Evolutionary conservation across 257 asterid species (phyloP).

Genomic region (Solanum acaule): DNA sequence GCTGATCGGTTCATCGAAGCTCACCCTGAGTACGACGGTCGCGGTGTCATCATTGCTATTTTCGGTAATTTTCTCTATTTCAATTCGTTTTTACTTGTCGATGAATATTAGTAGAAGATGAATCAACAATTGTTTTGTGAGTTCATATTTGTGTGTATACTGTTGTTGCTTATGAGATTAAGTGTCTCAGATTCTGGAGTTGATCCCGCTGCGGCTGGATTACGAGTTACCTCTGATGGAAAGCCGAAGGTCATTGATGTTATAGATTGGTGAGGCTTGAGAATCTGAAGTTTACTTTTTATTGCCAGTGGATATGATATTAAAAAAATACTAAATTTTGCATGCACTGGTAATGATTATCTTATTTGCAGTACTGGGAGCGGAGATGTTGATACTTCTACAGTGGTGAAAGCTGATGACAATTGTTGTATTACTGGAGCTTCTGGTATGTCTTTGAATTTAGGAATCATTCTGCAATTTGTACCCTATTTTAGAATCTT

Average conservation of each 20-base stretch:
- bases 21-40: slow-evolving; percentile 79
- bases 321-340: background rate
- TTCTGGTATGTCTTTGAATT: slow-evolving; percentile 47
- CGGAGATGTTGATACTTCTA: slow-evolving; percentile 89
- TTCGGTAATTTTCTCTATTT: slow-evolving; percentile 41
- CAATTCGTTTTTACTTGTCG: background rate
- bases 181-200: slow-evolving; percentile 77
- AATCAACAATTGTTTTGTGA: background rate
- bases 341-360: background rate
- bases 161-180: background rate
- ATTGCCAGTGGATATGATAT: background rate
- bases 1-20: slow-evolving; percentile 87
- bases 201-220: slow-evolving; percentile 94
- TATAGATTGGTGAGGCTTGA: slow-evolving; percentile 65
- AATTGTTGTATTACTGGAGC: slow-evolving; percentile 70
- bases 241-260: slow-evolving; percentile 86
- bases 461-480: background rate
- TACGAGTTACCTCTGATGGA: slow-evolving; percentile 84
- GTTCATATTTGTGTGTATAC: background rate
- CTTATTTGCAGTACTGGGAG: slow-evolving; percentile 72
- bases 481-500: background rate
- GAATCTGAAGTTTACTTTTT: background rate
- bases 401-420: slow-evolving; percentile 73
- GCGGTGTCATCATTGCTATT: slow-evolving; percentile 80
- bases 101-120: background rate